Conservation (phyloP, 345 rosid genomes). For the Ceriops tagal region DNA sequence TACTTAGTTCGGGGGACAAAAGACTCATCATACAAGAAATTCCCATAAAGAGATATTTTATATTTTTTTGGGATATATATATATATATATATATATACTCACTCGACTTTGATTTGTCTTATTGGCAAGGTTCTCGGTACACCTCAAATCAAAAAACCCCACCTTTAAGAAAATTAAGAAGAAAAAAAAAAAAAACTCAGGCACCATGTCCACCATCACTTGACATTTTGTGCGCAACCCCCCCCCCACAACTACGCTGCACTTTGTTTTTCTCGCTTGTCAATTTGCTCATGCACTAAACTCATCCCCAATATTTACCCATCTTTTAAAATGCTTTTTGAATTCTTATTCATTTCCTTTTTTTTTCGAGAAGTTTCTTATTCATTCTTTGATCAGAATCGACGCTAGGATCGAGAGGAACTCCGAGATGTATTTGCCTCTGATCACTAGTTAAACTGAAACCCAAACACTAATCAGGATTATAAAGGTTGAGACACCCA, state of each 20-base stretch:
- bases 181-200: neutral
- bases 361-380: too few relatives aligned
- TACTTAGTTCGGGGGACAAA: neutral
- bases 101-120: slow-evolving; percentile 28
- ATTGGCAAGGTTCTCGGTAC: slow-evolving; percentile 34
- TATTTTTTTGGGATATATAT: neutral
- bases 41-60: slow-evolving; percentile 3
- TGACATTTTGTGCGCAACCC: slow-evolving; percentile 20
- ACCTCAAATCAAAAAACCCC: neutral
- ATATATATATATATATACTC: neutral
- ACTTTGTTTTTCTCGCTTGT: neutral
- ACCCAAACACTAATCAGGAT: too few relatives aligned
- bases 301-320: too few relatives aligned
- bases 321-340: too few relatives aligned
- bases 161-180: neutral
- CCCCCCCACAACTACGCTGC: slow-evolving; percentile 14
- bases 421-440: too few relatives aligned
- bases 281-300: slow-evolving; percentile 8
- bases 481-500: too few relatives aligned
- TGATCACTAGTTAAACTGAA: too few relatives aligned
- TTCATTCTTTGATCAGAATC: too few relatives aligned
- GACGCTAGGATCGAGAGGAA: too few relatives aligned
- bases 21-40: slow-evolving; percentile 27
- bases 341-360: too few relatives aligned
- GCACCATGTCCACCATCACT: slow-evolving; percentile 21